Evolutionary conservation across 495 filamentous ascomycete genomes (phyloP).

Genomic region (Aspergillus ellipticus): DNA sequence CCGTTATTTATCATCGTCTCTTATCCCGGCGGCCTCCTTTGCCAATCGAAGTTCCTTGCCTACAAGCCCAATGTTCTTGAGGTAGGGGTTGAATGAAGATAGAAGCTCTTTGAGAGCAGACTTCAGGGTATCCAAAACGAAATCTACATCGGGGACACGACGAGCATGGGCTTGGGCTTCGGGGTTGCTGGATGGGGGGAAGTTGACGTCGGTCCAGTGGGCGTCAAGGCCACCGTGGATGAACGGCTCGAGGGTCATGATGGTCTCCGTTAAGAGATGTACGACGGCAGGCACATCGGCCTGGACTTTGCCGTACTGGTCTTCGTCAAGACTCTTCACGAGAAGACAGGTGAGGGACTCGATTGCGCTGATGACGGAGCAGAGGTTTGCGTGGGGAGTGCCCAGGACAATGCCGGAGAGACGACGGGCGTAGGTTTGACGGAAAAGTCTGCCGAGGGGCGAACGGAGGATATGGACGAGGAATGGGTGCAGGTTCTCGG

Average conservation of each 20-base stretch:
- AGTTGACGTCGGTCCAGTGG: conserved; percentile 81
- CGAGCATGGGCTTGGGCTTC: conserved; percentile 38
- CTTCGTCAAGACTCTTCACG: conserved; percentile 72
- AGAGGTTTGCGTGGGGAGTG: conserved; percentile 59
- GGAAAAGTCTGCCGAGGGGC: conserved; percentile 64
- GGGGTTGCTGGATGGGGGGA: conserved; percentile 39
- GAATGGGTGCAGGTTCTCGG: conserved; percentile 37
- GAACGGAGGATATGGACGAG: conserved; percentile 39
- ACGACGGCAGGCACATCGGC: conserved; percentile 70
- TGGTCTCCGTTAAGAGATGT: conserved; percentile 61
- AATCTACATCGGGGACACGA: conserved; percentile 55
- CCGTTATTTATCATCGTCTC: conserved; percentile 19
- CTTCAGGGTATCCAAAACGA: conserved; percentile 56
- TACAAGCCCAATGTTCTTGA: conserved; percentile 59
- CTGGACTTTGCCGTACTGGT: conserved; percentile 83
- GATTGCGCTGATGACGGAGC: conserved; percentile 64
- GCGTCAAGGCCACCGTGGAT: conserved; percentile 49
- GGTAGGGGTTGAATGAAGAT: conserved; percentile 65
- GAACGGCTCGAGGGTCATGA: conserved; percentile 67
- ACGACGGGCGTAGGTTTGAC: conserved; percentile 62
- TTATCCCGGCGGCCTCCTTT: conserved; percentile 54
- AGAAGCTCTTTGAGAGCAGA: conserved; percentile 59
- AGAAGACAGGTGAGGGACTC: conserved; percentile 65
- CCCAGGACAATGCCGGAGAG: conserved; percentile 63
- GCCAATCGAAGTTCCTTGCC: conserved; percentile 66